phyloP scores from a whole-genome alignment of 805 yeast species.

The Scheffersomyces stipitis region DNA sequence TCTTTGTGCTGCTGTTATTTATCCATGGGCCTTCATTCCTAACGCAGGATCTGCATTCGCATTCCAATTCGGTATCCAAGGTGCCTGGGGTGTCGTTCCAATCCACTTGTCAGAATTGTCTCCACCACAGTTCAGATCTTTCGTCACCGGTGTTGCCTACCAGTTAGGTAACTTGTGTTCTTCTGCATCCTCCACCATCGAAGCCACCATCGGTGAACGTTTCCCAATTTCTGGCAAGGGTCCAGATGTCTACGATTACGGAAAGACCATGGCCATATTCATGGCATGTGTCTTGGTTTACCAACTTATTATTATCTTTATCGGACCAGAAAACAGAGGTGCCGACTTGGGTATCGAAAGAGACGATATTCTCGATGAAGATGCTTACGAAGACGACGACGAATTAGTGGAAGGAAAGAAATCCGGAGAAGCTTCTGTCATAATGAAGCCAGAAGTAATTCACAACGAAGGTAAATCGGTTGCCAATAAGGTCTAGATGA shows the following conservation, averaged over 20 bases:
- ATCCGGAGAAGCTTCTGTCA: conserved; percentile 1
- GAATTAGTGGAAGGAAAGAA: conserved; percentile 2
- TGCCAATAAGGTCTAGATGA: too few species aligned
- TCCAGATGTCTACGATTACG: conserved; percentile 41
- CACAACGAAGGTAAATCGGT: too few species aligned
- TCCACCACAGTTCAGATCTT: conserved; percentile 62
- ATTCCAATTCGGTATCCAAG: conserved; percentile 64
- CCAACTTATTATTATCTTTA: conserved; percentile 46
- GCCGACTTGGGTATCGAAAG: conserved; percentile 16
- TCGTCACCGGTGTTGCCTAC: conserved; percentile 62
- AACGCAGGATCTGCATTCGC: conserved; percentile 58
- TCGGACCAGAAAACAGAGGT: conserved; percentile 60
- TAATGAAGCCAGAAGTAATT: conserved; percentile 1
- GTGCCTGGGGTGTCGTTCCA: conserved; percentile 70
- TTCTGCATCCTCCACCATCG: conserved; percentile 69
- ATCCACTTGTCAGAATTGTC: conserved; percentile 61
- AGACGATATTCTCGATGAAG: conserved; percentile 12
- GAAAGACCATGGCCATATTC: conserved; percentile 65
- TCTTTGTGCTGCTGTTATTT: conserved; percentile 39
- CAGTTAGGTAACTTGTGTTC: conserved; percentile 70
- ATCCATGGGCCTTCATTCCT: conserved; percentile 42
- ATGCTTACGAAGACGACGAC: conserved; percentile 3
- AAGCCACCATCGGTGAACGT: conserved; percentile 57
- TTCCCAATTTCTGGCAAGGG: conserved; percentile 33
- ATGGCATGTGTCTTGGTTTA: conserved; percentile 62